A percentile compares a stretch with the other conserved stretches of the same genome.
Evolutionary conservation across 331 rosid genomes (phyloP).

Genomic region (Quercus tomentella): DNA sequence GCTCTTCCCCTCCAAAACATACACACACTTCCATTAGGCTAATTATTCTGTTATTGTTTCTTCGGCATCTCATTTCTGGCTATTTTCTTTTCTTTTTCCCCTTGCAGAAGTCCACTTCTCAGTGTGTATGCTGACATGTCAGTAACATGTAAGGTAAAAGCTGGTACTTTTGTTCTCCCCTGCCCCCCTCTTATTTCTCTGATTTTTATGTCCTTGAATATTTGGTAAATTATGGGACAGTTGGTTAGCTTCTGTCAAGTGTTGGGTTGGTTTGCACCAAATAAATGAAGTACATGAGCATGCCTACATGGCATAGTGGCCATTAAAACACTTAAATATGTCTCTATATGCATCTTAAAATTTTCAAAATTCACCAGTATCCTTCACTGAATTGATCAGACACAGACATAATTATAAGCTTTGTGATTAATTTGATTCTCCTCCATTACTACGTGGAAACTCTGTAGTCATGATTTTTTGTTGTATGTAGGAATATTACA

Average conservation of each 20-base stretch:
- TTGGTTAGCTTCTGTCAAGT: not conserved
- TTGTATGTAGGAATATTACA: conserved; percentile 75
- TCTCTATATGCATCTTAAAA: not conserved
- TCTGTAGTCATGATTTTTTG: not conserved
- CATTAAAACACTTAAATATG: not conserved
- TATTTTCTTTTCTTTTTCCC: conserved; percentile 11
- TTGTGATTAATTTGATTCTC: not conserved
- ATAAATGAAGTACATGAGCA: not conserved
- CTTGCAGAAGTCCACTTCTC: conserved; percentile 88
- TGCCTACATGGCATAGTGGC: not conserved
- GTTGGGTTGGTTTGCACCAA: not conserved
- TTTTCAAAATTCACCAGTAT: not conserved
- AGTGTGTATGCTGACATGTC: conserved; percentile 99
- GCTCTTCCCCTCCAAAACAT: no score
- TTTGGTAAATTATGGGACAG: not conserved
- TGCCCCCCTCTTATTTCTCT: not conserved
- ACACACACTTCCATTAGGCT: conserved; percentile 11
- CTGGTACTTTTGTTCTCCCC: not conserved
- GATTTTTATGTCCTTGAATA: conserved; percentile 1
- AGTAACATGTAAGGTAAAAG: conserved; percentile 80
- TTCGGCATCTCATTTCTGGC: conserved; percentile 2
- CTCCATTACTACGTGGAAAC: not conserved
- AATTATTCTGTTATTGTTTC: not conserved
- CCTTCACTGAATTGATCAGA: not conserved
- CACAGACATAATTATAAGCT: not conserved